Percentiles rank a stretch among this genome's conserved stretches.
These are phyloP conservation scores for Apostasia shenzhenica DNA, from an alignment of 106 monocot species.

Conservation along the genomic window DNA sequence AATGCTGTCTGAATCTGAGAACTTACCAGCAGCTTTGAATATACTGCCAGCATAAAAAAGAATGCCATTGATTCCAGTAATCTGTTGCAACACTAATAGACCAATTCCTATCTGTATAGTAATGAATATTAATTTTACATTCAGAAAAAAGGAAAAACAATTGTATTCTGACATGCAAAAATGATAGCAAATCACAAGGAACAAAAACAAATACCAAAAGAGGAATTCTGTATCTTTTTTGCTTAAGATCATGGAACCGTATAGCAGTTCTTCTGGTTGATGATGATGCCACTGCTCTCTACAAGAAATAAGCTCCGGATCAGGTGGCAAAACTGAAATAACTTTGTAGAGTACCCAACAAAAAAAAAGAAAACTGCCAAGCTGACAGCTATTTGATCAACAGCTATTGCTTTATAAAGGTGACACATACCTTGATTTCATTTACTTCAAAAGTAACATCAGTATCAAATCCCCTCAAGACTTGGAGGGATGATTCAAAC, in stretches of 20 bases:
- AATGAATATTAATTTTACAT: neutral
- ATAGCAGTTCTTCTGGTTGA: constrained; percentile 68
- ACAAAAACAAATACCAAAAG: constrained; percentile 42
- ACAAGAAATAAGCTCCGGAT: constrained; percentile 14
- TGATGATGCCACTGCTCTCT: constrained; percentile 76
- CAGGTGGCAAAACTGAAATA: neutral
- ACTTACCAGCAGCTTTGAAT: constrained; percentile 86
- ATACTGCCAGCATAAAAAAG: constrained; percentile 92
- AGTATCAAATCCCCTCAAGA: constrained; percentile 85
- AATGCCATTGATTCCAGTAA: constrained; percentile 91
- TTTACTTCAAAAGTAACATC: constrained; percentile 78
- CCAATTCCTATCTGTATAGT: constrained; percentile 80
- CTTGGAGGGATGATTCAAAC: constrained; percentile 88
- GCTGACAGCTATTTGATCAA: neutral
- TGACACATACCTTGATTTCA: constrained; percentile 60
- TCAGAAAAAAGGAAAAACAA: neutral
- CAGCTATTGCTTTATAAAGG: neutral
- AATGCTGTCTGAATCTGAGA: neutral
- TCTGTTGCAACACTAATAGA: constrained; percentile 77
- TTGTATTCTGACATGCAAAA: neutral
- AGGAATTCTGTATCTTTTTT: constrained; percentile 74
- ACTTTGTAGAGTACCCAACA: neutral
- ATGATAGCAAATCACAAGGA: neutral
- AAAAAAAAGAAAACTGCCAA: neutral
- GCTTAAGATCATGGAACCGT: constrained; percentile 69